Conservation (phyloP, 164 flowering plant species). For the Kingdonia uniflora region DNA sequence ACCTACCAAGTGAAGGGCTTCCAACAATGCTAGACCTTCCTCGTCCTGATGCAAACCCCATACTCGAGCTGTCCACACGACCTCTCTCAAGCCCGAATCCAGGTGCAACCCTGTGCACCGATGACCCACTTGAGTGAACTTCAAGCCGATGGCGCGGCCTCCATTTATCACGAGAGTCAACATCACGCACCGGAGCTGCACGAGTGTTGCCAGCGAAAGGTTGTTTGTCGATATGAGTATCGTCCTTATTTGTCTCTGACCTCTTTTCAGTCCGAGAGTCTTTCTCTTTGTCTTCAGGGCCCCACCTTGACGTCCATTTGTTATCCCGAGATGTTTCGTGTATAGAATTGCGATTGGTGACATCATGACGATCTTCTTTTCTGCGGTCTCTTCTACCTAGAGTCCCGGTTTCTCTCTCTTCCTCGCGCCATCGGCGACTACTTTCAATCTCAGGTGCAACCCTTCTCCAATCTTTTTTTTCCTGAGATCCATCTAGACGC, state of each 20-base stretch:
- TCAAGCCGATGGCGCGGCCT: conserved; percentile 93
- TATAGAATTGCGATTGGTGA: conserved; percentile 38
- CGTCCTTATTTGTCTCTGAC: conserved; percentile 65
- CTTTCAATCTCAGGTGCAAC: conserved; percentile 46
- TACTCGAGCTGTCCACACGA: conserved; percentile 42
- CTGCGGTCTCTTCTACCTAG: conserved; percentile 79
- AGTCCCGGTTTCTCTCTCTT: conserved; percentile 88
- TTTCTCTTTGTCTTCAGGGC: conserved; percentile 92
- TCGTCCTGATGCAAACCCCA: conserved; percentile 74
- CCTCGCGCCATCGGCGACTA: conserved; percentile 91
- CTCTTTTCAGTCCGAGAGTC: conserved; percentile 63
- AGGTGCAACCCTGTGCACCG: conserved; percentile 79
- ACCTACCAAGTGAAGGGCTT: conserved; percentile 21
- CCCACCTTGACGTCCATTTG: conserved; percentile 98
- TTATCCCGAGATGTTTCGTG: conserved; percentile 72
- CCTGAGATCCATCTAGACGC: conserved; percentile 74
- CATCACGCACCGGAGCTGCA: conserved; percentile 59
- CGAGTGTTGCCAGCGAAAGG: conserved; percentile 30
- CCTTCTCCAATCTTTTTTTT: conserved; percentile 81
- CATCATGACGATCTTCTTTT: conserved; percentile 70
- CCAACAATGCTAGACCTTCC: conserved; percentile 44
- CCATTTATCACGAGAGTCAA: conserved; percentile 95
- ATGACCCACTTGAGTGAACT: conserved; percentile 41
- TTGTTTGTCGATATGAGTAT: conserved; percentile 48
- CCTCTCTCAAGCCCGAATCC: conserved; percentile 89